Percentiles rank a stretch among this genome's conserved stretches.
phyloP scores from a whole-genome alignment of 192 early-diverging fungal genomes.

The Backusella tuberculispora region DNA sequence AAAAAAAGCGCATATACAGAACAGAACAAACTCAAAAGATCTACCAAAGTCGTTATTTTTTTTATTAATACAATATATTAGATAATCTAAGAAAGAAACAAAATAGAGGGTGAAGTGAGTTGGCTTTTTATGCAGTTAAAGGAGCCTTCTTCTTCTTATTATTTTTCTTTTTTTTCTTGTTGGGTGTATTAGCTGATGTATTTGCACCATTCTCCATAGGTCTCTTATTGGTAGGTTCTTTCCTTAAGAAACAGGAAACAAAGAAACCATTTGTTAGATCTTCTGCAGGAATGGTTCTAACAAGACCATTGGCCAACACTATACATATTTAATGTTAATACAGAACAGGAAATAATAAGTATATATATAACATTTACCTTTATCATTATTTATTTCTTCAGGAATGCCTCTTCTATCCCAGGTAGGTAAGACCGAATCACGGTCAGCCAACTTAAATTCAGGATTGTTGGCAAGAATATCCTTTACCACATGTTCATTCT shows the following conservation, averaged over 20 bases:
- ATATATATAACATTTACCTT: slow-evolving; percentile 32
- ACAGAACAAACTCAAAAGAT: too few species aligned
- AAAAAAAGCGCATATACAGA: too few species aligned
- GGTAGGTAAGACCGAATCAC: slow-evolving; percentile 66
- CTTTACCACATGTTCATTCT: slow-evolving; percentile 96
- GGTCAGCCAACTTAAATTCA: slow-evolving; percentile 61
- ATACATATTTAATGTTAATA: background rate
- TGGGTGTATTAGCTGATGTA: background rate
- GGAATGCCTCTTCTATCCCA: slow-evolving; percentile 83
- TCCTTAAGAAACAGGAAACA: slow-evolving; percentile 89
- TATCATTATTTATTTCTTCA: slow-evolving; percentile 45
- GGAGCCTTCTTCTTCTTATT: slow-evolving; percentile 22
- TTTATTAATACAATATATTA: too few species aligned
- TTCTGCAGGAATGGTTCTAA: slow-evolving; percentile 76
- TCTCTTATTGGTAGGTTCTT: slow-evolving; percentile 23
- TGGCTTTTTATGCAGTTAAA: background rate
- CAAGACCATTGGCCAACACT: slow-evolving; percentile 63
- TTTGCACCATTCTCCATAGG: background rate
- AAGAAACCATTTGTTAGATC: slow-evolving; percentile 97
- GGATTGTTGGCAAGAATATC: slow-evolving; percentile 58
- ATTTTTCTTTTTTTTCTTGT: slow-evolving; percentile 33
- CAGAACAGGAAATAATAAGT: background rate
- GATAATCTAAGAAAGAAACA: too few species aligned
- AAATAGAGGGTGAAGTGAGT: background rate
- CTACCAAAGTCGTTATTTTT: too few species aligned